Evolutionary conservation across 192 early-diverging fungal species (phyloP), one percentile per base, ranked within the genome.

Genomic region (Coemansia reversa): DNA sequence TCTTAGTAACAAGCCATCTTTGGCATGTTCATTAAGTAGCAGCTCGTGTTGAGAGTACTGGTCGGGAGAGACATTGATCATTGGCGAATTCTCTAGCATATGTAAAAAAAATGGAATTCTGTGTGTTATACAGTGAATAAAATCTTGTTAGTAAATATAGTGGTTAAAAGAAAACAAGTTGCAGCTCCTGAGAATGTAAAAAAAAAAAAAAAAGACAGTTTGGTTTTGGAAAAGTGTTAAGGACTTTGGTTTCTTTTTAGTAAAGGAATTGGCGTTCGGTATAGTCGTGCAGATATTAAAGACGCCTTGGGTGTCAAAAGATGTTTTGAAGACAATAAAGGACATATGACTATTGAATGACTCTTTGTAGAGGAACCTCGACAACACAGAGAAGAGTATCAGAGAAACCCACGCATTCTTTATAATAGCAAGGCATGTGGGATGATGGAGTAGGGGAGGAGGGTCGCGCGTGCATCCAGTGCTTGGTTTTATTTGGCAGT

Each of bases 1-100:
- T 8, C 53, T 49, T 52, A 61, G 51, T 1, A 50, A 16, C 14
- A 47, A 25, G 45, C 47, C 23, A 5, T 49, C 59, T 49, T 32
- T 60, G 20, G 59, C 27, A 20, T 60, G 42, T 19, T 45, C 42
- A n/a, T 42, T 27, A 3, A 45, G 24, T 16, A 62, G 45, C 45
- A 57, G 25, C 55, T 51, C 22, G 28, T 57, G 60, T 60, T 65
- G 69, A 23, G 54, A 52, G 27, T 54, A 57, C 8, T 65, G 57
- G 14, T 63, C 48, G 29, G 54, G 20, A 12, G 51, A 49, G 20
- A 52, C 61, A 62, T 62, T 51, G 50, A 33, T 52, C 61, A 62
- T 52, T 16, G 61, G 49, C 5, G 33, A 12, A 22, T 32, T 27
- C 18, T 49, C 60, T 51, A 62, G 33, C 32, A 22, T 48, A 42